Percentiles rank a stretch among this genome's conserved stretches.
phyloP scores from a whole-genome alignment of 352 stramenopile genomes.

The Globisporangium ultimum region DNA sequence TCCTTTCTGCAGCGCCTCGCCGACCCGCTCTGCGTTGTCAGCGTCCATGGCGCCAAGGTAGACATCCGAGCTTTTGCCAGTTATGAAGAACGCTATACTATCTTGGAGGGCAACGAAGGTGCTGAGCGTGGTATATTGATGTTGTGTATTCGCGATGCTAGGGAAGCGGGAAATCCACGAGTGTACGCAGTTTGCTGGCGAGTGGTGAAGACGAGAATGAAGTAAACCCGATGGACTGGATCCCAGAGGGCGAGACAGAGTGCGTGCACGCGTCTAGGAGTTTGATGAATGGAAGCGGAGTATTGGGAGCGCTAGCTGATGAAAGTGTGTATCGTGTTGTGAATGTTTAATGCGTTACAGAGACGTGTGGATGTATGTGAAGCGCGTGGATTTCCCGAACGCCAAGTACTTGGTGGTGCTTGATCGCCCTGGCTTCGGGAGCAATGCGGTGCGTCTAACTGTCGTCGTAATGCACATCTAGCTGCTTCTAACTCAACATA shows the following conservation, averaged over 20 bases:
- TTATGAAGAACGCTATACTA: too few relatives aligned
- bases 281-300: neutral
- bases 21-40: constrained; percentile 66
- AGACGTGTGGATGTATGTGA: constrained; percentile 75
- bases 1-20: constrained; percentile 70
- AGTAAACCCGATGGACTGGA: constrained; percentile 16
- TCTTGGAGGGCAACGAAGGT: neutral
- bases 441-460: constrained; percentile 15
- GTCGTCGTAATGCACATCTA: neutral
- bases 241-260: constrained; percentile 21
- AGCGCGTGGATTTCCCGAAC: constrained; percentile 51
- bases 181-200: constrained; percentile 38
- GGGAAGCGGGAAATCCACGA: constrained; percentile 50
- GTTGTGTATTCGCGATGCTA: constrained; percentile 6
- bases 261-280: neutral
- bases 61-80: too few relatives aligned
- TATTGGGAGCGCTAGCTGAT: too few relatives aligned
- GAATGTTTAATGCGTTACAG: constrained; percentile 8
- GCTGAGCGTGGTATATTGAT: neutral
- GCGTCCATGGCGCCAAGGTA: constrained; percentile 53
- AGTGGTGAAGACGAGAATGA: constrained; percentile 13
- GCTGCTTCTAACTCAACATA: neutral
- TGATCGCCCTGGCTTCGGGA: constrained; percentile 47
- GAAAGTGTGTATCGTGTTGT: neutral
- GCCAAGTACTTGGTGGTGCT: constrained; percentile 75